These are phyloP conservation scores for Xylaria sp. DNA, from an alignment of 2,329 filamentous ascomycete species.

Conservation along the genomic window DNA sequence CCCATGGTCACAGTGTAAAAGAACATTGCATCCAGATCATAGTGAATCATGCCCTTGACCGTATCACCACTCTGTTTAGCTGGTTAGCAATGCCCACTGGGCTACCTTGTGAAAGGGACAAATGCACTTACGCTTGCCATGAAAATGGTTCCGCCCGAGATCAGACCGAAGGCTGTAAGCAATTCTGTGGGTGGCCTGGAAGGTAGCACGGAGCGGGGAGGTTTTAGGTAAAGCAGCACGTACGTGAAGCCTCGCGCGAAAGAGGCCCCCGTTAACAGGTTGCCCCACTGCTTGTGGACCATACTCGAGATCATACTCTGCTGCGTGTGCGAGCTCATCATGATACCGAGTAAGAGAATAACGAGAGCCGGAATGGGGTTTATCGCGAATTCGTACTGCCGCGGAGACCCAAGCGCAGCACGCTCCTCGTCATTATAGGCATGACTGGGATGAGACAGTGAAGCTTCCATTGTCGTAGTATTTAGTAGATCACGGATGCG, in stretches of 20 bases:
- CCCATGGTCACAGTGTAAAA: conserved; percentile 91
- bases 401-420: conserved; percentile 67
- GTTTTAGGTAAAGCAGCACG: conserved; percentile 79
- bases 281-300: conserved; percentile 95
- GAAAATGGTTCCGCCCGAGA: conserved; percentile 88
- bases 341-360: conserved; percentile 86
- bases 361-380: conserved; percentile 91
- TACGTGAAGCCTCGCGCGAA: conserved; percentile 84
- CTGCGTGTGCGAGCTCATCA: conserved; percentile 96
- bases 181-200: conserved; percentile 90
- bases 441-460: conserved; percentile 48
- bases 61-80: conserved; percentile 75
- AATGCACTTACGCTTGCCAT: conserved; percentile 80
- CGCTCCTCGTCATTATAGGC: conserved; percentile 58
- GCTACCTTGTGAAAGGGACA: not conserved
- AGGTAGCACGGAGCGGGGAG: conserved; percentile 82
- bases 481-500: conserved; percentile 75
- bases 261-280: conserved; percentile 82
- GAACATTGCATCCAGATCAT: conserved; percentile 89
- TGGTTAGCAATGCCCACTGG: conserved; percentile 24
- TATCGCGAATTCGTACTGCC: conserved; percentile 77
- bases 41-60: conserved; percentile 78
- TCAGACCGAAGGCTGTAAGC: conserved; percentile 86
- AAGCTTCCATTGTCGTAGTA: conserved; percentile 57
- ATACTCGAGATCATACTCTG: conserved; percentile 84